Base-by-base conservation (phyloP, 148 eudicot species). In the Rhododendron molle region DNA sequence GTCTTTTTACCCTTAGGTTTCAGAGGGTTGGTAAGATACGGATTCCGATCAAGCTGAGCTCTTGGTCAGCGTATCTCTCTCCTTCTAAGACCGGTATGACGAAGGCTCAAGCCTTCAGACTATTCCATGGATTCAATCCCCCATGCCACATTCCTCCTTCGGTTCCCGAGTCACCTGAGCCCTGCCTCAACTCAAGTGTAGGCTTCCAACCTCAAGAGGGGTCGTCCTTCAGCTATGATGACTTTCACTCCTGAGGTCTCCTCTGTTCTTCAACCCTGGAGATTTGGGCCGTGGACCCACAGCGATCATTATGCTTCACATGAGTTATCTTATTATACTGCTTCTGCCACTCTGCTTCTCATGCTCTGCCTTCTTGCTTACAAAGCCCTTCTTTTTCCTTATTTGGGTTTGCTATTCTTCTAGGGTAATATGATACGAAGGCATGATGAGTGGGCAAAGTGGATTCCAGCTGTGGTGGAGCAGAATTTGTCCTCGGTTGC, bases 371-470 rank as follows among this genome's bases (percentile, higher is more conserved):
- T 81, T 72, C 20, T 32, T 83, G 4, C 54, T 40, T 26, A 13
- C 5, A 30, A 44, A 83, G 11, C 18, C 60, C 30, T 32, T 30
- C 4, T 50, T 16, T 72, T 7, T 40, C 80, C 32, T 76, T 38
- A 65, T 26, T 62, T 79, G 79, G 28, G 18, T 81, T 69, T 60
- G 76, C 76, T 76, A 54, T 82, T 81, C 23, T 32, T 85, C 32
- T 88, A 97, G 99, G 96, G 91, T 86, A 95, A 92, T 77, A 92
- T 88, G 88, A 85, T 97, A 40, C 92, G 99, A 87, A 94, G 93
- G 81, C 93, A 94, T 81, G 92, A 92, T 81, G 95, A 92, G 86
- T 97, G 99, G 99, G 90, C 96, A 50, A 93, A 92, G 88, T 95
- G 95, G 94, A 80, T 92, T 76, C 85, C 86, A 87, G 79, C 87